Percentiles rank a stretch among this genome's conserved stretches.
phyloP scores from a whole-genome alignment of 805 yeast species.

The Candida broadrunensis region DNA sequence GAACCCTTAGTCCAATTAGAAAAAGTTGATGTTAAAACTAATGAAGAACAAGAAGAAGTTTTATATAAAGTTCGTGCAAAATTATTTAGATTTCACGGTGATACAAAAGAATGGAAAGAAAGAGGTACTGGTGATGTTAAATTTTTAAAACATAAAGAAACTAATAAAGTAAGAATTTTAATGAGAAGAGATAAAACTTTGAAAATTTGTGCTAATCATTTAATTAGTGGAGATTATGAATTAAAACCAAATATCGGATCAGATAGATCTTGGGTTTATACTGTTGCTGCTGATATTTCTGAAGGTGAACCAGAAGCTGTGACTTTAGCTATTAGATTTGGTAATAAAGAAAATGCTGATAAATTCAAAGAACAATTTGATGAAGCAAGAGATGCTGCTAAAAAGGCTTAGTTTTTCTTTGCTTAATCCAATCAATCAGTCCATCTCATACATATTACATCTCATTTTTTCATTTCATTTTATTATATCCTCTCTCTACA shows the following conservation, averaged over 20 bases:
- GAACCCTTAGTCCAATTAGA: conserved; percentile 95
- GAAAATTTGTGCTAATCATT: conserved; percentile 97
- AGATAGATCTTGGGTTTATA: conserved; percentile 98
- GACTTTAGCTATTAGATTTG: conserved; percentile 95
- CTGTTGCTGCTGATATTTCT: conserved; percentile 88
- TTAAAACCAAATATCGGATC: conserved; percentile 93
- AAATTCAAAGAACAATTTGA: conserved; percentile 91
- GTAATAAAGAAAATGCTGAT: conserved; percentile 89
- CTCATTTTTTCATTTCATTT: no score
- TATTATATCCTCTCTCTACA: no score
- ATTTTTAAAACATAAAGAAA: conserved; percentile 82
- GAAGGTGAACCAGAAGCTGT: conserved; percentile 96
- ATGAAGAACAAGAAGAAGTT: conserved; percentile 30
- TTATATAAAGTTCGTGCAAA: conserved; percentile 82
- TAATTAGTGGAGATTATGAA: conserved; percentile 74
- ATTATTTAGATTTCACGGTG: conserved; percentile 84
- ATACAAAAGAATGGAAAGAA: conserved; percentile 95
- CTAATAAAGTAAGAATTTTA: conserved; percentile 81
- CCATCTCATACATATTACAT: no score
- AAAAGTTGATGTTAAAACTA: conserved; percentile 94
- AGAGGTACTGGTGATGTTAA: conserved; percentile 99
- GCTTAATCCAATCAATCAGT: no score
- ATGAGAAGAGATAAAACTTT: conserved; percentile 99
- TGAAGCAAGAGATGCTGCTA: conserved; percentile 58
- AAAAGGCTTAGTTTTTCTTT: conserved; percentile 1